phyloP scores from a whole-genome alignment of 2,329 filamentous ascomycete species.

The Botrytis galanthina region DNA sequence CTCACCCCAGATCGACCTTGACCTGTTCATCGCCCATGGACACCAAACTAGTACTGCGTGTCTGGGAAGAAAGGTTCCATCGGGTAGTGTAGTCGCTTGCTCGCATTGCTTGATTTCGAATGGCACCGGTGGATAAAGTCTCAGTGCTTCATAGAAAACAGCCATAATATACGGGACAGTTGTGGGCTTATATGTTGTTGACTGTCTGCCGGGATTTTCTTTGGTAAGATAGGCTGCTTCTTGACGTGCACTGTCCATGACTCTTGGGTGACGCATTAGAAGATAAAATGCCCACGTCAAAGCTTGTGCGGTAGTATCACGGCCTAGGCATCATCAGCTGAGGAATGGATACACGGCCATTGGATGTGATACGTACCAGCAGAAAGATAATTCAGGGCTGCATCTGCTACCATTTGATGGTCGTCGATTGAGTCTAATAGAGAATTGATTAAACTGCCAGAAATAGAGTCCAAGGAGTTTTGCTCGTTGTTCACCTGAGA shows the following conservation, averaged over 20 bases:
- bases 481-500: constrained; percentile 26
- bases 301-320: constrained; percentile 64
- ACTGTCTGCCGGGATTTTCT: constrained; percentile 4
- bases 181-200: constrained; percentile 35
- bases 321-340: constrained; percentile 40
- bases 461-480: constrained; percentile 40
- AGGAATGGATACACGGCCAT: neutral
- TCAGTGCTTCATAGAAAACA: constrained; percentile 60
- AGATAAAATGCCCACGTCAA: constrained; percentile 64
- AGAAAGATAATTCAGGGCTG: constrained; percentile 64
- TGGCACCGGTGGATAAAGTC: constrained; percentile 62
- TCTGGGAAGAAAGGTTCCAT: constrained; percentile 57
- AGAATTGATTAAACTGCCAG: constrained; percentile 59
- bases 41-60: constrained; percentile 60
- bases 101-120: constrained; percentile 64
- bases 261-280: constrained; percentile 51
- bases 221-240: constrained; percentile 40
- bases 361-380: constrained; percentile 43
- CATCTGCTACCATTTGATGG: constrained; percentile 57
- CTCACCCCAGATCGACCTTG: constrained; percentile 53
- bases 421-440: constrained; percentile 56
- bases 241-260: constrained; percentile 43
- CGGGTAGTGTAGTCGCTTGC: constrained; percentile 52
- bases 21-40: constrained; percentile 62
- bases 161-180: constrained; percentile 57